Evolutionary conservation across 306 rosid genomes (phyloP), one percentile per base, ranked within the genome.

Genomic region (Medicago ruthenica): DNA sequence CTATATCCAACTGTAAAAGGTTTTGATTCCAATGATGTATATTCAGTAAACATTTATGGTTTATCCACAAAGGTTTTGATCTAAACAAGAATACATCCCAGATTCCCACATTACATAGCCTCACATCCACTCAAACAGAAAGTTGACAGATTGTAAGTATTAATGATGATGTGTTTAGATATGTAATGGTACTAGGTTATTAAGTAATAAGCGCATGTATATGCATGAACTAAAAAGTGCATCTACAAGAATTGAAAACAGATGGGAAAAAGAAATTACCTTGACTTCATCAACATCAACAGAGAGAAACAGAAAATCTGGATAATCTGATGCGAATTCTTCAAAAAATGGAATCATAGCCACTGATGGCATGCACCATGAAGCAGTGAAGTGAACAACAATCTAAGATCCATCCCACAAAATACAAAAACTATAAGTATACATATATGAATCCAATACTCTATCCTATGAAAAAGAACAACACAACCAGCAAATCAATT

Each of bases 311-410:
- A 86, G 80, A 81, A 70, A 85, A 84, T 86, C 90, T 31, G 84
- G 83, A 86, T 85, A 84, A 76, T 12, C 78, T n/a, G 80, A 76
- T 78, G 97, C 92, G 73, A 92, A 7, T 51, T 92, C 97, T 59
- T 95, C 92, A 76, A 92, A 87, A 61, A 84, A 37, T 1, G 97
- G 85, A 75, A 58, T 82, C 99, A 95, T 95, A 73, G 89, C 96
- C 77, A 95, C 96, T 21, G 97, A 95, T 74, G 97, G 99, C 86
- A 95, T 86, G 83, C 99, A 95, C 97, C 99, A 95, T 37, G 96
- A 86, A 77, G 97, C 97, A 82, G 89, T 84, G 82, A 95, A 95
- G 78, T 95, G 99, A 45, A 82, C 96, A 70, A 86, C 87, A 87
- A 95, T 53, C 98, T 95, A 78, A 48, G 40, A 82, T 67, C 62